Conservation (phyloP, 805 yeast genomes). For the Yamadazyma sp. region DNA sequence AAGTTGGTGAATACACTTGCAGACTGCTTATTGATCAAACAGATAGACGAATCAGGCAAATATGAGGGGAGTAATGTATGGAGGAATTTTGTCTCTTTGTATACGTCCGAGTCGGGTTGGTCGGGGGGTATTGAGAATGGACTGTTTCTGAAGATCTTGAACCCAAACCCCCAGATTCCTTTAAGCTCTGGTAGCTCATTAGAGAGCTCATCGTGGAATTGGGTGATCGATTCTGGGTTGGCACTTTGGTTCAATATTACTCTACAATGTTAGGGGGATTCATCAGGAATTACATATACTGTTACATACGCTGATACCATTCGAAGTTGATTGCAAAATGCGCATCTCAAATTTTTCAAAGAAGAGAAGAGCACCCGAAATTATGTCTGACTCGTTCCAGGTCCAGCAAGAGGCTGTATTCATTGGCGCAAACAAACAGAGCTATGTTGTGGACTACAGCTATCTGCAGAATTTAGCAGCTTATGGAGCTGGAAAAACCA, state of each 20-base stretch:
- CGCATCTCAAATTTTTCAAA: constrained; percentile 10
- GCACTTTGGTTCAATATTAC: constrained; percentile 40
- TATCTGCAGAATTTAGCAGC: constrained; percentile 47
- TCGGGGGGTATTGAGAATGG: constrained; percentile 48
- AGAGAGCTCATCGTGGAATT: constrained; percentile 68
- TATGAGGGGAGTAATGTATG: constrained; percentile 55
- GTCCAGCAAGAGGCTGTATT: constrained; percentile 54
- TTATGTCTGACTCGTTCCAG: background rate
- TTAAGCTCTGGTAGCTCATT: constrained; percentile 61
- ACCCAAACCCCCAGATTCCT: constrained; percentile 68
- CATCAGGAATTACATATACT: too few relatives aligned
- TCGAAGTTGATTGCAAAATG: constrained; percentile 3
- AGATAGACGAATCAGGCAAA: constrained; percentile 44
- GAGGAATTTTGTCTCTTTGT: constrained; percentile 45
- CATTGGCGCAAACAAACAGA: constrained; percentile 71
- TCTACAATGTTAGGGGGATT: constrained; percentile 22
- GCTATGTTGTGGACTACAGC: constrained; percentile 57
- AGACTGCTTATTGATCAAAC: constrained; percentile 46
- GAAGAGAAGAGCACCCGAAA: background rate
- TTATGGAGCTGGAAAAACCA: constrained; percentile 64
- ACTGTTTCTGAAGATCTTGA: constrained; percentile 68
- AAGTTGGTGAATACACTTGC: constrained; percentile 36
- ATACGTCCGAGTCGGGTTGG: constrained; percentile 24
- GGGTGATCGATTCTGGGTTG: constrained; percentile 60
- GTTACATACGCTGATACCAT: constrained; percentile 44